Percentiles rank a stretch among this genome's conserved stretches.
Conservation (phyloP, 306 rosid species). For the Lathyrus aphaca region DNA sequence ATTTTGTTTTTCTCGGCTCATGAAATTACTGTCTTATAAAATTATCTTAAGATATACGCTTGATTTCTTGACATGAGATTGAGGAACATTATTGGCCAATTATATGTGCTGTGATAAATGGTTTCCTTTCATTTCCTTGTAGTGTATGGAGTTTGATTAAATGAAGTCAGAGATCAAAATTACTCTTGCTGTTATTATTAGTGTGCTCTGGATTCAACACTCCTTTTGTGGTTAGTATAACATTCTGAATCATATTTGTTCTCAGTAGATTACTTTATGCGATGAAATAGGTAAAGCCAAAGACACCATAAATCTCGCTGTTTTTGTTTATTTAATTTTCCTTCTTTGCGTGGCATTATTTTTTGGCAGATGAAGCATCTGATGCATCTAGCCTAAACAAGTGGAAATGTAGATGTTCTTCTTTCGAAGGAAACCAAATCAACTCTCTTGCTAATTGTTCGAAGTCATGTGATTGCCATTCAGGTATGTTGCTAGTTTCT, state of each 20-base stretch:
- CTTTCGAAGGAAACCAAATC: conserved; percentile 55
- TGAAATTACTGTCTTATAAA: conserved; percentile 21
- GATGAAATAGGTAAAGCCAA: conserved; percentile 17
- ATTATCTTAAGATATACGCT: conserved; percentile 1
- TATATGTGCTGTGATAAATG: conserved; percentile 27
- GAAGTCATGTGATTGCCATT: conserved; percentile 74
- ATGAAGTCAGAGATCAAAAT: conserved; percentile 64
- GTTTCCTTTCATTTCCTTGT: conserved; percentile 34
- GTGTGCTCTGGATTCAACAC: conserved; percentile 61
- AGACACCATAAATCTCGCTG: neutral
- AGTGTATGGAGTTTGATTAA: conserved; percentile 53
- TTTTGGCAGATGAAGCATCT: conserved; percentile 61
- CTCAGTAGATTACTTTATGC: neutral
- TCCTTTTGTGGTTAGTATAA: conserved; percentile 68
- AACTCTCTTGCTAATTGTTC: conserved; percentile 71
- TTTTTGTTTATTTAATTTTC: neutral
- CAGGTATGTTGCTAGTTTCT: conserved; percentile 56
- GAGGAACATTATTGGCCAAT: conserved; percentile 26
- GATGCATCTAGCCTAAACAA: conserved; percentile 51
- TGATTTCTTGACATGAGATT: conserved; percentile 28
- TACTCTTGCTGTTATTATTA: conserved; percentile 54
- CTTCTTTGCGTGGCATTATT: conserved; percentile 1
- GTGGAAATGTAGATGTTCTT: conserved; percentile 86
- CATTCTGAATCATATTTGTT: conserved; percentile 10
- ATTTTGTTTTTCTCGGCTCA: conserved; percentile 13